Percentiles rank a stretch among this genome's conserved stretches.
Conservation (phyloP, 441 rosid species). For the Macaranga tanarius region DNA sequence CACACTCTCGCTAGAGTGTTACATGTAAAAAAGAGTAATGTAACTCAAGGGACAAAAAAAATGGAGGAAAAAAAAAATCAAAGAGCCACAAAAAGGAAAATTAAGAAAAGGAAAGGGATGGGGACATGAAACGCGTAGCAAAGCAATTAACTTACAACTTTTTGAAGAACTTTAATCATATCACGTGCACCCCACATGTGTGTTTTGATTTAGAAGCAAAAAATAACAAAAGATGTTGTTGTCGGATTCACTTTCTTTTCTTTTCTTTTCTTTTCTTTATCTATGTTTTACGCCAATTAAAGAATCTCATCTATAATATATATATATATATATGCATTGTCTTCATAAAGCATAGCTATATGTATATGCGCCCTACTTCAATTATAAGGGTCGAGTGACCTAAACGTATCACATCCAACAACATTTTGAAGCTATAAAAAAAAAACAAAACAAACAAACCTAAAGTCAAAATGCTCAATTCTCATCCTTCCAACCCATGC, state of each 20-base stretch:
- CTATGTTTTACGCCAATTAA: neutral
- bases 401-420: neutral
- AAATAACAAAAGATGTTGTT: neutral
- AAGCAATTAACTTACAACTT: neutral
- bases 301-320: neutral
- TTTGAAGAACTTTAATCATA: slow-evolving; percentile 10
- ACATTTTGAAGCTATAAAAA: no score
- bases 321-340: no score
- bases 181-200: slow-evolving; percentile 24
- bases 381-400: neutral
- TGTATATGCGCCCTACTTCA: neutral
- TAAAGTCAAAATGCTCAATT: slow-evolving; percentile 10
- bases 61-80: no score
- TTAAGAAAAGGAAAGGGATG: no score
- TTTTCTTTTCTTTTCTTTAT: neutral
- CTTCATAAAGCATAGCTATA: no score
- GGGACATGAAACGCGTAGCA: slow-evolving; percentile 16
- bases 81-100: no score
- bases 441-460: neutral
- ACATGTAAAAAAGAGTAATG: no score
- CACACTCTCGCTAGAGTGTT: no score
- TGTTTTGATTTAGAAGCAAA: slow-evolving; percentile 3
- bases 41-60: no score
- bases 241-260: neutral
- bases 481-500: slow-evolving; percentile 11